A percentile compares a stretch with the other conserved stretches of the same genome.
Conservation (phyloP, 2,329 filamentous ascomycete species). For the Colletotrichum graminicola region DNA sequence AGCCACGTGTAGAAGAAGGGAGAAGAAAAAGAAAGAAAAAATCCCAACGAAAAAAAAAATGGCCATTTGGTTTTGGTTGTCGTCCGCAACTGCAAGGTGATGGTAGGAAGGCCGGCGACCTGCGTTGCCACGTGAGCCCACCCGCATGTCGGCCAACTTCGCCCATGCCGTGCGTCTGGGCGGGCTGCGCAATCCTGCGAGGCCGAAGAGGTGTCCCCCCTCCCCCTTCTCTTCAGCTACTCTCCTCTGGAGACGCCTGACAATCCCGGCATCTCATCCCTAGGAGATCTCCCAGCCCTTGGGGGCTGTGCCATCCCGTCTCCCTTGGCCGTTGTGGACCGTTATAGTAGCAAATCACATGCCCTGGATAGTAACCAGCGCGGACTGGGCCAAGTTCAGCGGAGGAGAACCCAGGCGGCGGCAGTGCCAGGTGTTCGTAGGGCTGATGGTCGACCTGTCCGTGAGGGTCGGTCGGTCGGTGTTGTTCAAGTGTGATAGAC, state of each 20-base stretch:
- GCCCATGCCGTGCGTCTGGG: constrained; percentile 11
- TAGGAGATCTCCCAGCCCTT: background rate
- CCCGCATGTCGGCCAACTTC: constrained; percentile 3
- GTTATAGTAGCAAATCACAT: background rate
- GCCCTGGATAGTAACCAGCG: background rate
- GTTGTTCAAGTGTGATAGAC: background rate
- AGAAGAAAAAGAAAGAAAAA: background rate
- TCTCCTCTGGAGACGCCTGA: constrained; percentile 5
- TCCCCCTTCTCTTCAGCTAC: constrained; percentile 1
- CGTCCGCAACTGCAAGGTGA: background rate
- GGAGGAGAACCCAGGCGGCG: background rate
- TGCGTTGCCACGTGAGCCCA: constrained; percentile 5
- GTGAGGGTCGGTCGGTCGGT: background rate
- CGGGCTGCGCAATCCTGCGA: background rate
- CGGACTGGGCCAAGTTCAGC: background rate
- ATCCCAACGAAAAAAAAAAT: background rate
- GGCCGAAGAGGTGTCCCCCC: background rate
- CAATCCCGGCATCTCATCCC: background rate
- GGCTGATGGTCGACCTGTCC: background rate
- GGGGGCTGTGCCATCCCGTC: constrained; percentile 13
- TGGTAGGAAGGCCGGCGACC: background rate
- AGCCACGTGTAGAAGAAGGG: background rate
- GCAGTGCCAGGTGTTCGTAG: background rate
- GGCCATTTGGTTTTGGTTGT: background rate
- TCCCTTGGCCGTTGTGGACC: background rate